These are phyloP conservation scores for Datura wrightii DNA, from an alignment of 257 asterid species.

Conservation along the genomic window DNA sequence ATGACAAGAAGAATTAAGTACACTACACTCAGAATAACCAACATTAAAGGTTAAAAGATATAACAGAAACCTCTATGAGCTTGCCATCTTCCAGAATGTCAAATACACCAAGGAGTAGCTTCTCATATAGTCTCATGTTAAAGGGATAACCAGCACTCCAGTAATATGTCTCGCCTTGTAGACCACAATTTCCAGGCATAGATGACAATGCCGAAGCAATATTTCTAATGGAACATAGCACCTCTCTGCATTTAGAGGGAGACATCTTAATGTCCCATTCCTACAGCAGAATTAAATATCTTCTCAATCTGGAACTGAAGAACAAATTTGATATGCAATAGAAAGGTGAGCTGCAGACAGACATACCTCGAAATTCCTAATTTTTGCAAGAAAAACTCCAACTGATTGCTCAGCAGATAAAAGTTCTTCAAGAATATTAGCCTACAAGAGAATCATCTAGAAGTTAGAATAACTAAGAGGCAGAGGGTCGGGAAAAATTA, in stretches of 20 bases:
- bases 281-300: conserved; percentile 49
- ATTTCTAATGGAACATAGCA: conserved; percentile 66
- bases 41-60: conserved; percentile 28
- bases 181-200: conserved; percentile 72
- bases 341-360: conserved; percentile 32
- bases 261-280: conserved; percentile 89
- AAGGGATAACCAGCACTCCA: conserved; percentile 87
- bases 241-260: conserved; percentile 72
- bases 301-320: conserved; percentile 33
- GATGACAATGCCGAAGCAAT: conserved; percentile 66
- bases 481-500: conserved; percentile 34
- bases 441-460: conserved; percentile 54
- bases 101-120: conserved; percentile 80
- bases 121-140: conserved; percentile 83
- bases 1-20: conserved; percentile 37
- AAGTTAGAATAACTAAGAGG: conserved; percentile 40
- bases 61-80: conserved; percentile 74
- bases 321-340: conserved; percentile 29
- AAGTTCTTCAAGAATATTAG: conserved; percentile 79
- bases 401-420: conserved; percentile 64
- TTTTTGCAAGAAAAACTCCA: conserved; percentile 60
- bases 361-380: conserved; percentile 74
- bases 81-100: conserved; percentile 92
- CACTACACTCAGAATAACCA: conserved; percentile 25
- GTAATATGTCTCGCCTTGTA: conserved; percentile 85